phyloP scores from a whole-genome alignment of 768 basidiomycete genomes.

The Kwoniella dejecticola region DNA sequence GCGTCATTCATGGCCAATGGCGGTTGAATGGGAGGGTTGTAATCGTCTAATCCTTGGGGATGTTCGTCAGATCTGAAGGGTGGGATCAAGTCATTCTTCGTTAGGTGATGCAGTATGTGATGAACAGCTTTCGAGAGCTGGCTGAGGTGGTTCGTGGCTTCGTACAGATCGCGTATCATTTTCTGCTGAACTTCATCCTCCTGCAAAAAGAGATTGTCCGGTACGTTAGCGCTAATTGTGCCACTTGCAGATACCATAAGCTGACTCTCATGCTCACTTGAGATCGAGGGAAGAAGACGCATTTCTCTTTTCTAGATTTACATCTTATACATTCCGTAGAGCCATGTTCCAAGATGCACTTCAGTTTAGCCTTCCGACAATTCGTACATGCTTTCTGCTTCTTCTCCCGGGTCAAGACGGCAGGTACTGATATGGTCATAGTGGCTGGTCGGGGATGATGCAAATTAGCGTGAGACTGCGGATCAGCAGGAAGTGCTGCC shows the following conservation, averaged over 20 bases:
- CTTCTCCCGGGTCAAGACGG: conserved; percentile 40
- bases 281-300: conserved; percentile 35
- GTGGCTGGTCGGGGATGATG: neutral
- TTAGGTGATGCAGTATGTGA: conserved; percentile 34
- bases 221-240: too few relatives aligned
- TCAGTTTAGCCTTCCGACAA: conserved; percentile 41
- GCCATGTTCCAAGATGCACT: conserved; percentile 39
- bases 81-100: conserved; percentile 26
- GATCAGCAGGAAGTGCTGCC: neutral
- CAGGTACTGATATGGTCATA: conserved; percentile 10
- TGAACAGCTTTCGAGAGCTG: conserved; percentile 37
- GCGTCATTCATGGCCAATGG: conserved; percentile 6
- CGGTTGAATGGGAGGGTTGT: conserved; percentile 31
- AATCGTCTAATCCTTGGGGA: conserved; percentile 23
- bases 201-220: conserved; percentile 10
- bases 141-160: conserved; percentile 30
- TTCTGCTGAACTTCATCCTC: conserved; percentile 47
- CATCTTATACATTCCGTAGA: conserved; percentile 40
- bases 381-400: conserved; percentile 49
- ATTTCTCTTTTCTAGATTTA: conserved; percentile 35
- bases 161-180: conserved; percentile 30
- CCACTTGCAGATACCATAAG: too few relatives aligned
- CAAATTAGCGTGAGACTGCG: neutral
- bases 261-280: conserved; percentile 43
- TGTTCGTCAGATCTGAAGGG: conserved; percentile 15